phyloP scores from a whole-genome alignment of 305 asterid species.

The Solanum aculeatissimum region DNA sequence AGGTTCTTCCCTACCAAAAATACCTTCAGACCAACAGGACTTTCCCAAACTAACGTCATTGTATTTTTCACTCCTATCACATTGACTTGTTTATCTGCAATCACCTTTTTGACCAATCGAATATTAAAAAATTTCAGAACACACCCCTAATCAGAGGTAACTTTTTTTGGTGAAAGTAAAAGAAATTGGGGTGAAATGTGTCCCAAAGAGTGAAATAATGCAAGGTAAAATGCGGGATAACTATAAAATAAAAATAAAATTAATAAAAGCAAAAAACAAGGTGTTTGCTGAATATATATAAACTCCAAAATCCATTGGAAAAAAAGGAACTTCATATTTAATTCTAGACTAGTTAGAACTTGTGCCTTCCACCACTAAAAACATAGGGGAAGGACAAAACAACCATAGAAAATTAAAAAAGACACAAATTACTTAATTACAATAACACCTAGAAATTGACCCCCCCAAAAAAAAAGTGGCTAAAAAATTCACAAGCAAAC shows the following conservation, averaged over 20 bases:
- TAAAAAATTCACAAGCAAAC: constrained; percentile 14
- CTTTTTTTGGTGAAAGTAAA: neutral
- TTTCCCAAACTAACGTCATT: no score
- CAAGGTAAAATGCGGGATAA: neutral
- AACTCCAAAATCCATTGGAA: neutral
- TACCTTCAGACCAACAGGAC: no score
- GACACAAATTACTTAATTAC: neutral
- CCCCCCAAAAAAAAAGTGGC: no score
- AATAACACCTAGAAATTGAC: neutral
- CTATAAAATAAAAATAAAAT: neutral
- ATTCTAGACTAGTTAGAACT: neutral
- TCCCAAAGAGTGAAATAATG: neutral
- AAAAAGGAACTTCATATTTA: neutral
- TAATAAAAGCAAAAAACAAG: neutral
- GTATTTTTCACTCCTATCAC: no score
- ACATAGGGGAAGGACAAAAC: constrained; percentile 22
- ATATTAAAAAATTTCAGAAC: neutral
- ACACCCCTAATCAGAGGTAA: neutral
- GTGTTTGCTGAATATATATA: neutral
- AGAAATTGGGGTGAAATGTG: neutral
- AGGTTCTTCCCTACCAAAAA: no score
- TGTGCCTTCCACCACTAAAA: constrained; percentile 20
- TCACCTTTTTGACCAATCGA: no score
- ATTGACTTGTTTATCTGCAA: no score
- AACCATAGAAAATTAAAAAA: neutral